A percentile compares a stretch with the other conserved stretches of the same genome.
Conservation (phyloP, 2,329 filamentous ascomycete species). For the Fusarium stilboides region DNA sequence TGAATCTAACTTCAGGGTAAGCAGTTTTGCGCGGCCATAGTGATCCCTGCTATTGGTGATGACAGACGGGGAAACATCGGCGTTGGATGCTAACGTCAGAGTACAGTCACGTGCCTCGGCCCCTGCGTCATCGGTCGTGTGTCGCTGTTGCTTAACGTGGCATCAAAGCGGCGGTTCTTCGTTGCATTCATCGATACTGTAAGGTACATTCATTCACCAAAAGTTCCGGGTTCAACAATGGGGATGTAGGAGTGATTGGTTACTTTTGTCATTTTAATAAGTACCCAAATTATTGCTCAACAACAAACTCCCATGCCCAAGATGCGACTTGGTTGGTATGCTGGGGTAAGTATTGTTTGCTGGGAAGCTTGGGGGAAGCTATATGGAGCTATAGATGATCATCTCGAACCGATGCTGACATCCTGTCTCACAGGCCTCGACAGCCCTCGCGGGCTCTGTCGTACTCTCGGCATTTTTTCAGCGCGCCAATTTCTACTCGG, state of each 20-base stretch:
- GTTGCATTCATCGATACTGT: constrained; percentile 26
- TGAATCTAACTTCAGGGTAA: constrained; percentile 41
- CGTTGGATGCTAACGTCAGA: constrained; percentile 13
- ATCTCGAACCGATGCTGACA: constrained; percentile 40
- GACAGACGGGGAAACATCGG: constrained; percentile 38
- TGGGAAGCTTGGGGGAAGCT: constrained; percentile 45
- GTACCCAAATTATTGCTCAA: constrained; percentile 26
- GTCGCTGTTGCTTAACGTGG: constrained; percentile 50
- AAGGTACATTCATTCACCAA: constrained; percentile 30
- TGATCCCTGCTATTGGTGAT: not conserved
- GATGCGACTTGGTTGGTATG: constrained; percentile 74
- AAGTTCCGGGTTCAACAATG: constrained; percentile 41
- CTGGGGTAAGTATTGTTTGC: constrained; percentile 65
- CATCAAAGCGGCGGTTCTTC: constrained; percentile 43
- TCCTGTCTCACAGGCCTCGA: constrained; percentile 74
- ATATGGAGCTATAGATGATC: constrained; percentile 44
- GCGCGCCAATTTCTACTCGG: constrained; percentile 97
- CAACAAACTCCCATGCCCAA: constrained; percentile 54
- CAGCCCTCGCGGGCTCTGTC: constrained; percentile 86
- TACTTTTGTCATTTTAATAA: constrained; percentile 24
- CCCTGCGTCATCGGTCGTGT: constrained; percentile 50
- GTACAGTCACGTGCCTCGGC: constrained; percentile 44
- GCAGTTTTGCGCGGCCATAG: not conserved
- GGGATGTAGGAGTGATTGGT: constrained; percentile 43
- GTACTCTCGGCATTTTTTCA: constrained; percentile 93